phyloP scores from a whole-genome alignment of 1,139 yeast species.

The Blastobotrys capitulatus region DNA sequence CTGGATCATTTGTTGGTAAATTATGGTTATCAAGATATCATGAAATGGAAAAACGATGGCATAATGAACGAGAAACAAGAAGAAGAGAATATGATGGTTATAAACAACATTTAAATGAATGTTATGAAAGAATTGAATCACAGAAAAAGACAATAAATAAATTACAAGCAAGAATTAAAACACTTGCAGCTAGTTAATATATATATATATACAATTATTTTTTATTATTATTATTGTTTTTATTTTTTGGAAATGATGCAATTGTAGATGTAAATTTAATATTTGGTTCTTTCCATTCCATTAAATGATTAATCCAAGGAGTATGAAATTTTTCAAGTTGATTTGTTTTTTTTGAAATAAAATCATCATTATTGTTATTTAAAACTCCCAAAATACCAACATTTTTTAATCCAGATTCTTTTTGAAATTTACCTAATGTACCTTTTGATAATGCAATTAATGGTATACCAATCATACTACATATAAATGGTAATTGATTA shows the following conservation, averaged over 20 bases:
- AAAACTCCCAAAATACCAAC: slow-evolving; percentile 13
- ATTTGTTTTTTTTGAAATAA: slow-evolving; percentile 8
- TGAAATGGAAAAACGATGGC: slow-evolving; percentile 20
- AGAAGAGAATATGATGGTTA: slow-evolving; percentile 18
- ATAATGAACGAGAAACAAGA: slow-evolving; percentile 19
- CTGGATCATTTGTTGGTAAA: slow-evolving; percentile 13
- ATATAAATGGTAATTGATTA: slow-evolving; percentile 22
- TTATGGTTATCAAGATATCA: slow-evolving; percentile 14
- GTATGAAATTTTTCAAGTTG: neutral
- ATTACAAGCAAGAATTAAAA: slow-evolving; percentile 7
- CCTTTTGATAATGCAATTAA: slow-evolving; percentile 23
- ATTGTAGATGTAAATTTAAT: slow-evolving; percentile 8
- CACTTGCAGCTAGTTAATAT: neutral
- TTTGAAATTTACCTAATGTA: slow-evolving; percentile 16
- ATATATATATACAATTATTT: no score
- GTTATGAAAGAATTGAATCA: slow-evolving; percentile 16
- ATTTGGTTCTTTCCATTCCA: slow-evolving; percentile 10
- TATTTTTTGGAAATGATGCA: slow-evolving; percentile 9
- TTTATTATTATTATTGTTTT: neutral
- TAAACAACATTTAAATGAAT: slow-evolving; percentile 15
- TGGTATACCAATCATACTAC: slow-evolving; percentile 19
- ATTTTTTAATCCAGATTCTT: slow-evolving; percentile 11
- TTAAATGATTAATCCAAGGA: slow-evolving; percentile 14
- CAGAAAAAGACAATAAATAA: slow-evolving; percentile 11
- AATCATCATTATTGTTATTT: neutral